A percentile compares a stretch with the other conserved stretches of the same genome.
Conservation (phyloP, 225 moss, liverwort and hornwort species). For the Pseudisothecium myosuroides region DNA sequence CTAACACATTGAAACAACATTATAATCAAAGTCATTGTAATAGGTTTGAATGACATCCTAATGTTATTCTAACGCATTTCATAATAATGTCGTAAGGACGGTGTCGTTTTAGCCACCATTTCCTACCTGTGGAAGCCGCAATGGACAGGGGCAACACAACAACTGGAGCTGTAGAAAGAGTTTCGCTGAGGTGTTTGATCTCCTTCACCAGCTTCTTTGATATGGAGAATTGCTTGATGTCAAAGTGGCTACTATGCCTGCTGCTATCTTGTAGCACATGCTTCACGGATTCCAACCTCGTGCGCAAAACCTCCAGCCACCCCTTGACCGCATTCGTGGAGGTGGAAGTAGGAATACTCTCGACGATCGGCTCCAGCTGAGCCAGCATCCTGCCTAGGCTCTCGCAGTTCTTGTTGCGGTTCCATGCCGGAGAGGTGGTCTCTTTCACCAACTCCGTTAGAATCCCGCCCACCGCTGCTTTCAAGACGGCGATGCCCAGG, state of each 20-base stretch:
- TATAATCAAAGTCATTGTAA: neutral
- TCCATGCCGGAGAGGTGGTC: neutral
- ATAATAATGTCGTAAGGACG: neutral
- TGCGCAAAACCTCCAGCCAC: neutral
- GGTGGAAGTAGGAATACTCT: neutral
- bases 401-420: neutral
- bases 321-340: neutral
- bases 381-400: neutral
- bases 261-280: neutral
- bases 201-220: neutral
- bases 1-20: neutral
- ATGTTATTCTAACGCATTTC: neutral
- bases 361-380: neutral
- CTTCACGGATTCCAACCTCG: neutral
- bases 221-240: neutral
- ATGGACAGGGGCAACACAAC: neutral
- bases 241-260: neutral
- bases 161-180: neutral
- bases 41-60: neutral
- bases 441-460: neutral
- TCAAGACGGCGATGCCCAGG: neutral
- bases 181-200: neutral
- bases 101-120: neutral
- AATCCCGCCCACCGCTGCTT: neutral
- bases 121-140: neutral